Evolutionary conservation across 1,284 basidiomycete species (phyloP).

Genomic region (Heterobasidion annosum): DNA sequence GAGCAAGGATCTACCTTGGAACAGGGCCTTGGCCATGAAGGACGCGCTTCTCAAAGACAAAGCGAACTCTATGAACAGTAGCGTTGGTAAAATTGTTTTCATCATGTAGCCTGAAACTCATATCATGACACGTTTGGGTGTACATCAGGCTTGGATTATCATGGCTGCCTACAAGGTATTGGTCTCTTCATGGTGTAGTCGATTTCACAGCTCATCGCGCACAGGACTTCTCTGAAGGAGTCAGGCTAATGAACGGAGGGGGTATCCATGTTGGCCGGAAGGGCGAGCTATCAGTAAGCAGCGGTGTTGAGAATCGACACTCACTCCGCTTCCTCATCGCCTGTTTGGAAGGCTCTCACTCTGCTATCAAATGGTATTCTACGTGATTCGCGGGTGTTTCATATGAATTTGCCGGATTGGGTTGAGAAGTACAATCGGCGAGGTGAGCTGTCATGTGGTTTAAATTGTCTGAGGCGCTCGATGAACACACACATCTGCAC

Average conservation of each 20-base stretch:
- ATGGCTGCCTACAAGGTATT: slow-evolving; percentile 18
- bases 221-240: not conserved
- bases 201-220: not conserved
- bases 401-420: slow-evolving; percentile 17
- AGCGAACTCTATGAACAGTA: slow-evolving; percentile 12
- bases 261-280: not conserved
- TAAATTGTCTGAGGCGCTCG: not conserved
- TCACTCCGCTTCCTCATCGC: too few relatives aligned
- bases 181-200: not conserved
- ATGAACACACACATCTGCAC: slow-evolving; percentile 13
- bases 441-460: slow-evolving; percentile 13
- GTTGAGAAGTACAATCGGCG: slow-evolving; percentile 24
- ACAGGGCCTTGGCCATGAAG: slow-evolving; percentile 9
- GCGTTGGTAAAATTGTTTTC: slow-evolving; percentile 14
- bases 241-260: not conserved
- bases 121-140: too few relatives aligned
- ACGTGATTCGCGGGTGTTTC: slow-evolving; percentile 25
- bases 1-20: slow-evolving; percentile 12
- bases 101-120: not conserved
- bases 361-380: slow-evolving; percentile 22
- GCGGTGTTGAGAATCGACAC: not conserved
- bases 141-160: slow-evolving; percentile 22
- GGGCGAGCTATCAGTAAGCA: not conserved
- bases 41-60: slow-evolving; percentile 10
- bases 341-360: slow-evolving; percentile 15